Base-by-base conservation (phyloP, 495 filamentous ascomycete genomes). In the Aspergillus diversus region DNA sequence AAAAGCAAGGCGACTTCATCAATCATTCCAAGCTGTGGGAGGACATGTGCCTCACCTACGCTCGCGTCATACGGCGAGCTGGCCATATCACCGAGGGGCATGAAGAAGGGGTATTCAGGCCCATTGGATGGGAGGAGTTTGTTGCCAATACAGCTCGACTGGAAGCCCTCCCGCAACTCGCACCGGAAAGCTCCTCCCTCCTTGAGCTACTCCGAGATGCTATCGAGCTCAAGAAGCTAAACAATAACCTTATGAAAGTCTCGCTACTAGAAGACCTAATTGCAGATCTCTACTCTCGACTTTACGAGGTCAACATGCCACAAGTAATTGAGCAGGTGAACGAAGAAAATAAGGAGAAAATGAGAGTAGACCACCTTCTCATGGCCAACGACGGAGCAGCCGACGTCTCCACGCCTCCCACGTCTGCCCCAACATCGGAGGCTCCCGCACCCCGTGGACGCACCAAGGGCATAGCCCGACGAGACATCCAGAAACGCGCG, bases 201-300 rank as follows among this genome's bases (percentile, higher is more conserved):
- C 79, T 97, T 3, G 89, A 90, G 63, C 83, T 92, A 5, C 80
- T 99, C 39, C 86, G 92, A 55, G 96, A 99, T 59, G 87, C 87
- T 6, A 80, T 91, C 52, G 94, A 98, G 69, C 77, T 98, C n/a
- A 97, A 96, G 70, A 93, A 91, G 66, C 83, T 94, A 46, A 97
- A 97, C 72, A 86, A 86, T 51, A 87, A 87, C 56, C 83, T 95
- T 8, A 94, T 93, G 87, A 96, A 93, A 70, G 85, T 88, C 5
- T 84, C 87, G 3, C 81, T 89, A 35, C 91, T 97, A 48, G 96
- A 98, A 69, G 95, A 98, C 70, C 81, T 98, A 33, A 89, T 97
- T 57, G 87, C 86, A 13, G 95, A 99, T 71, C 83, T 90, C 34
- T 99, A 95, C 73, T 88, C 91, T 4, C 80, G 84, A n/a, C 77